Percentiles rank a stretch among this genome's conserved stretches.
These are phyloP conservation scores for Phaeomoniella chlamydospora DNA, from an alignment of 2,329 filamentous ascomycete genomes.

Conservation along the genomic window DNA sequence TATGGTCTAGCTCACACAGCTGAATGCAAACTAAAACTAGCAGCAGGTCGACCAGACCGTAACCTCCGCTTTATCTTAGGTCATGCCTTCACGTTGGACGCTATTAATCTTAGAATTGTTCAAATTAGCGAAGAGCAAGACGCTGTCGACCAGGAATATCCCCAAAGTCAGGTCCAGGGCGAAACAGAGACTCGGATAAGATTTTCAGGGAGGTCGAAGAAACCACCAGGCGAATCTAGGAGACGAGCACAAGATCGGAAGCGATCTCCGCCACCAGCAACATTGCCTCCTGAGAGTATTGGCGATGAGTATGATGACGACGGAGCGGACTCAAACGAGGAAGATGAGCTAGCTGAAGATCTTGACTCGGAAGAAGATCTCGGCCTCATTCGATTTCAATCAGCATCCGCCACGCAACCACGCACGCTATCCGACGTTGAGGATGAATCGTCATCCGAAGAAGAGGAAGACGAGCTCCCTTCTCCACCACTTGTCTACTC, in stretches of 20 bases:
- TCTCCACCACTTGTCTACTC: slow-evolving; percentile 7
- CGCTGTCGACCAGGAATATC: slow-evolving; percentile 5
- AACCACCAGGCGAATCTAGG: not conserved
- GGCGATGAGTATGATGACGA: slow-evolving; percentile 9
- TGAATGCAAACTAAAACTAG: slow-evolving; percentile 9
- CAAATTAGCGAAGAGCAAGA: slow-evolving; percentile 9
- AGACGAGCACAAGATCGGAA: not conserved
- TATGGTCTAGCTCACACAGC: slow-evolving; percentile 10
- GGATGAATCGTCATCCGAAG: slow-evolving; percentile 3
- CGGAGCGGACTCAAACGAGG: slow-evolving; percentile 4
- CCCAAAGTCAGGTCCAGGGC: slow-evolving; percentile 6
- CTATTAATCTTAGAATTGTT: slow-evolving; percentile 10
- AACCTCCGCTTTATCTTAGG: slow-evolving; percentile 10
- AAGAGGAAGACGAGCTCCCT: slow-evolving; percentile 4
- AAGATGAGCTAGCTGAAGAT: slow-evolving; percentile 5
- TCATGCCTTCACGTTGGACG: slow-evolving; percentile 11
- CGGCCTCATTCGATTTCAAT: slow-evolving; percentile 7
- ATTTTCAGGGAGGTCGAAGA: slow-evolving; percentile 5
- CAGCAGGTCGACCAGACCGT: slow-evolving; percentile 9
- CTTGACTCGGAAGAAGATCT: slow-evolving; percentile 5
- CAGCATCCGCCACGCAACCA: slow-evolving; percentile 7
- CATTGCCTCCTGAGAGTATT: no score
- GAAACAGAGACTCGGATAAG: slow-evolving; percentile 2
- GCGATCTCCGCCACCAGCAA: slow-evolving; percentile 1
- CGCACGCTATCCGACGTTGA: slow-evolving; percentile 6